Base-by-base conservation (phyloP, 1,139 yeast genomes). In the Kluyveromyces marxianus region DNA sequence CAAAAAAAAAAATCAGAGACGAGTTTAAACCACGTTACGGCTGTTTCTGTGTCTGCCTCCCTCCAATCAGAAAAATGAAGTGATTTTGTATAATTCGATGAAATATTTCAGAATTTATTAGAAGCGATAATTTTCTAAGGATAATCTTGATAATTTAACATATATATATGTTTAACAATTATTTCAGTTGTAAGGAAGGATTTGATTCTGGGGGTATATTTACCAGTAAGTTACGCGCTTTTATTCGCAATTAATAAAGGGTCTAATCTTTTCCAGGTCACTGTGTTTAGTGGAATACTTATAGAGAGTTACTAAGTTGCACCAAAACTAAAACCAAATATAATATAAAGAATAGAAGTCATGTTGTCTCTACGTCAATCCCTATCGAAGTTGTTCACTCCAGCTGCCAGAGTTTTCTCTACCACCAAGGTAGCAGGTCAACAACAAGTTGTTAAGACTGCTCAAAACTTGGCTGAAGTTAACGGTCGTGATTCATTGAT, bases 401-500 rank as follows among this genome's bases (percentile, higher is more conserved):
- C 63, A 28, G 56, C 60, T n/a, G 49, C 58, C n/a, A 60, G 63
- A 54, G 51, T 59, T 37, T 50, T 61, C 41, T 51, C 59, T 39
- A 51, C 58, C 28, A 49, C 58, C 30, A 54, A 62, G 39, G 44
- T 55, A 25, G 47, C 52, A 32, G 50, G 54, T 30, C 58, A 59
- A 47, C 60, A 60, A 54, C 68, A 61, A 59, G 67, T 66, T 45
- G 60, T 65, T 58, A 80, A 80, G 69, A 79, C 89, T 51, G 94
- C 96, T 51, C 58, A 71, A 54, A 74, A 67, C 49, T 77, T 90
- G 63, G 70, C 83, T 48, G 95, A 90, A 66, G 95, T 90, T 58
- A 76, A 81, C 48, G 90, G 90, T 63, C 78, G 82, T 47, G 86
- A 79, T 63, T 76, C 90, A 48, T 79, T 92, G 69, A 79, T 89